Base-by-base conservation (phyloP, 208 protist species). In the Leishmania amazonensis region DNA sequence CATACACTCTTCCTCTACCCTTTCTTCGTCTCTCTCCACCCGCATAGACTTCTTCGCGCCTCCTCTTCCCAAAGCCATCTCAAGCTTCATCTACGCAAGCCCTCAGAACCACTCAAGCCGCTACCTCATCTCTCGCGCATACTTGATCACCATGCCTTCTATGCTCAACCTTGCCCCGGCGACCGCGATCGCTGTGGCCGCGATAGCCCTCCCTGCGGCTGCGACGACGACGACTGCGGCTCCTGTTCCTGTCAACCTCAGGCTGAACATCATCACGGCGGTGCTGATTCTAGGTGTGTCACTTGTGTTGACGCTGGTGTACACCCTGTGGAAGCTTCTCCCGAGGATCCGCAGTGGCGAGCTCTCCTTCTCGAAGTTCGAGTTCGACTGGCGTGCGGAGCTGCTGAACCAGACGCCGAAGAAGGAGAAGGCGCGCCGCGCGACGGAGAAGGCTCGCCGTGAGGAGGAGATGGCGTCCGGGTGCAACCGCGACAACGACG, bases 351-450 rank as follows among this genome's bases (percentile, higher is more conserved):
- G 85, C 81, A 65, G 80, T 42, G 89, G 89, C 13, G 85, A 93
- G 85, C 4, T 88, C 9, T 62, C 58, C 58, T 80, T 78, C 42
- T 77, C 75, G 58, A 89, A 84, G 79, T 82, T 87, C 75, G 77
- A 87, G 40, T 88, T 86, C 65, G 81, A 89, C 74, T 87, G 83
- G 86, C 83, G 81, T 40, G 83, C 79, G 49, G 81, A 88, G 86
- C 75, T 88, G 53, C 84, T 89, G 60, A 87, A 85, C 72, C 71
- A 78, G 64, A 87, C 79, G 42, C 51, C 88, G 21, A 86, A 85
- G 75, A 81, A 85, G 75, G 85, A 78, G 81, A 78, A 80, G 81
- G 42, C 5, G 76, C 70, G 35, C n/a, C 76, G 76, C 45, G 81
- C 76, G 24, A 72, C 78, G 4, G 62, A 89, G 78, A 86, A 83